Percentiles rank a stretch among this genome's conserved stretches.
phyloP scores from a whole-genome alignment of 2,329 filamentous ascomycete species.

The Didymella keratinophila region DNA sequence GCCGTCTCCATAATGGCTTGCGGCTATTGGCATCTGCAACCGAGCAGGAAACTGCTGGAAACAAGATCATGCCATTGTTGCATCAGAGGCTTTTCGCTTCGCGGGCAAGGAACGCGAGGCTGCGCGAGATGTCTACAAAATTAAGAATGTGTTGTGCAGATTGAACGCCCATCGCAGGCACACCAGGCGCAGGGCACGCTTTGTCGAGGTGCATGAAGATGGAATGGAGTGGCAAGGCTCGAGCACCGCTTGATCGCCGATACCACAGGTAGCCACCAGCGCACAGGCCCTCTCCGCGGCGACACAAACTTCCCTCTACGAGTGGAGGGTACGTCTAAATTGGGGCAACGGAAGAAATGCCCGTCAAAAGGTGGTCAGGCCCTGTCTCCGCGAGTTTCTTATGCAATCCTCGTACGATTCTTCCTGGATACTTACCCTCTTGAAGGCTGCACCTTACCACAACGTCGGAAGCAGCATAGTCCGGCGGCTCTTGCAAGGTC shows the following conservation, averaged over 20 bases:
- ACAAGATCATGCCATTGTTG: constrained; percentile 9
- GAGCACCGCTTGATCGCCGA: constrained; percentile 1
- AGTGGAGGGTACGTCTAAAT: constrained; percentile 1
- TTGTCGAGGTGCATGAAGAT: neutral
- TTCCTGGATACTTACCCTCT: constrained; percentile 8
- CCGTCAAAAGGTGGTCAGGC: constrained; percentile 18
- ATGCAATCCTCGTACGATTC: constrained; percentile 36
- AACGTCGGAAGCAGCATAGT: constrained; percentile 21
- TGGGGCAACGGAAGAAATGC: constrained; percentile 6
- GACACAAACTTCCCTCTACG: neutral
- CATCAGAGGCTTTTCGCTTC: constrained; percentile 14
- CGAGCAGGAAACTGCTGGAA: neutral
- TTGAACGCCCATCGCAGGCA: neutral
- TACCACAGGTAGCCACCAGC: neutral
- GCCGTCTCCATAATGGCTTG: constrained; percentile 10
- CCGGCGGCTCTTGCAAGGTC: constrained; percentile 9
- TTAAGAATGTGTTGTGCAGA: neutral
- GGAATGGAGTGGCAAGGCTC: constrained; percentile 2
- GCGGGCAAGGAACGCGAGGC: neutral
- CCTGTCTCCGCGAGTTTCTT: constrained; percentile 12
- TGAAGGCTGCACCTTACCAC: constrained; percentile 11
- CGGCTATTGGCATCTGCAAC: neutral
- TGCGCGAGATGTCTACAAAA: neutral
- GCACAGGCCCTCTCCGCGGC: constrained; percentile 8
- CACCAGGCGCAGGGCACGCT: neutral